Evolutionary conservation across 352 stramenopile genomes (phyloP).

Genomic region (Pythium volutum): DNA sequence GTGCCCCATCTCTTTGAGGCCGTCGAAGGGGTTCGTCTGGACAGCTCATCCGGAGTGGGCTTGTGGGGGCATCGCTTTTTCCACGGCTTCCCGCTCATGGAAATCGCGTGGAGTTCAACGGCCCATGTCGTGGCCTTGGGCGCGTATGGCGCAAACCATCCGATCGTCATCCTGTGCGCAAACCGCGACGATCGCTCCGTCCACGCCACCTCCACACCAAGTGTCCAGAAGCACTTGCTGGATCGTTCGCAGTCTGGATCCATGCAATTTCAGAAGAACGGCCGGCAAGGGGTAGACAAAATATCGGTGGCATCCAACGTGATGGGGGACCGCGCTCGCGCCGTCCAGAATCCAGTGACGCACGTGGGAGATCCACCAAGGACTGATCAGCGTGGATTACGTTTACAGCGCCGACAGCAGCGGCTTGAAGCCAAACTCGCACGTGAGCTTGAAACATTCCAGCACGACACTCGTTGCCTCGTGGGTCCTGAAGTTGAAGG

Average conservation of each 20-base stretch:
- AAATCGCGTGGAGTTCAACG: slow-evolving; percentile 59
- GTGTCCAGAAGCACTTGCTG: background rate
- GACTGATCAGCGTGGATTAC: slow-evolving; percentile 37
- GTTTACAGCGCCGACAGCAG: slow-evolving; percentile 41
- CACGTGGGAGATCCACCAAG: background rate
- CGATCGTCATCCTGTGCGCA: slow-evolving; percentile 59
- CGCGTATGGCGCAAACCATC: slow-evolving; percentile 58
- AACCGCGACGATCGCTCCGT: slow-evolving; percentile 32
- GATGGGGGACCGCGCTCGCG: background rate
- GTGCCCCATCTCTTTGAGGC: slow-evolving; percentile 52
- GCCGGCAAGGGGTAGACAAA: background rate
- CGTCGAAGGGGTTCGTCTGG: slow-evolving; percentile 44
- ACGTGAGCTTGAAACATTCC: slow-evolving; percentile 7
- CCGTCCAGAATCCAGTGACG: background rate
- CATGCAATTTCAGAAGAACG: background rate
- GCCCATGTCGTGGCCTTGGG: slow-evolving; percentile 63
- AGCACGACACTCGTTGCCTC: background rate
- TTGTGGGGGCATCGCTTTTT: slow-evolving; percentile 66
- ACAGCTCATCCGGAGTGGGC: slow-evolving; percentile 20
- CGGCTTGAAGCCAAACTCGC: slow-evolving; percentile 45
- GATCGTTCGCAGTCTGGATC: background rate
- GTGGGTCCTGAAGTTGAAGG: background rate
- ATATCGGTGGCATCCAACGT: background rate
- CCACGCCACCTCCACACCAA: background rate
- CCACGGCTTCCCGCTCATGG: slow-evolving; percentile 40